Conservation (phyloP, 2,329 filamentous ascomycete species). For the Colletotrichum echinochloae region DNA sequence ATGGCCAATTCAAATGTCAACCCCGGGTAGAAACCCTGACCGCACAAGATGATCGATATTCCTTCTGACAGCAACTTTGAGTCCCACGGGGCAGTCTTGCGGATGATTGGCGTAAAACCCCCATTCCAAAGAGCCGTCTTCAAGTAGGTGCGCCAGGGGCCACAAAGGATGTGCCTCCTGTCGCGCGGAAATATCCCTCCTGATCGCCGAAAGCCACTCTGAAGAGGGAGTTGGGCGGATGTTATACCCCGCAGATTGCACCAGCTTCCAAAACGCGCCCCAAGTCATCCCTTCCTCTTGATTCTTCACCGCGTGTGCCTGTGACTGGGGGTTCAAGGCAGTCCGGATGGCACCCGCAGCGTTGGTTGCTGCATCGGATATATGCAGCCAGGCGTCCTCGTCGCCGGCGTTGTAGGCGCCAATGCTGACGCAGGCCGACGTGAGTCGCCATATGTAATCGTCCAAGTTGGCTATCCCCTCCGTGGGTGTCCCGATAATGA, state of each 20-base stretch:
- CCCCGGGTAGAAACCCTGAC: not conserved
- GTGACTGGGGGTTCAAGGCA: not conserved
- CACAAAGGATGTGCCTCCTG: slow-evolving; percentile 23
- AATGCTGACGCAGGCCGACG: slow-evolving; percentile 34
- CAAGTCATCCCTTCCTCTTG: slow-evolving; percentile 30
- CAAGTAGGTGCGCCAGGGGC: slow-evolving; percentile 27
- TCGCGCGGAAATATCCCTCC: not conserved
- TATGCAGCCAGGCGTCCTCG: slow-evolving; percentile 21
- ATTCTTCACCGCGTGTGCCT: not conserved
- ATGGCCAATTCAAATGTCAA: not conserved
- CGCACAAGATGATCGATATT: slow-evolving; percentile 1
- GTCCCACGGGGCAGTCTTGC: not conserved
- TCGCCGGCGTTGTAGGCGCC: slow-evolving; percentile 39
- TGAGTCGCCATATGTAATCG: slow-evolving; percentile 43
- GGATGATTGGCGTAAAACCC: not conserved
- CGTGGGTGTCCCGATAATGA: slow-evolving; percentile 43
- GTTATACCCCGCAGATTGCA: slow-evolving; percentile 1
- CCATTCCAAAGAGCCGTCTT: slow-evolving; percentile 15
- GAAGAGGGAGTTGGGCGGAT: not conserved
- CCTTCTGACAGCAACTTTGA: slow-evolving; percentile 23
- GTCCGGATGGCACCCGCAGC: not conserved
- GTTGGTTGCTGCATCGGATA: slow-evolving; percentile 16
- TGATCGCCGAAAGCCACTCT: slow-evolving; percentile 11
- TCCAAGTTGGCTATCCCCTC: slow-evolving; percentile 43
- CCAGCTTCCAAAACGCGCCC: slow-evolving; percentile 18